Percentiles rank a stretch among this genome's conserved stretches.
These are phyloP conservation scores for Chytriomyces confervae DNA, from an alignment of 192 early-diverging fungal species.

Conservation along the genomic window DNA sequence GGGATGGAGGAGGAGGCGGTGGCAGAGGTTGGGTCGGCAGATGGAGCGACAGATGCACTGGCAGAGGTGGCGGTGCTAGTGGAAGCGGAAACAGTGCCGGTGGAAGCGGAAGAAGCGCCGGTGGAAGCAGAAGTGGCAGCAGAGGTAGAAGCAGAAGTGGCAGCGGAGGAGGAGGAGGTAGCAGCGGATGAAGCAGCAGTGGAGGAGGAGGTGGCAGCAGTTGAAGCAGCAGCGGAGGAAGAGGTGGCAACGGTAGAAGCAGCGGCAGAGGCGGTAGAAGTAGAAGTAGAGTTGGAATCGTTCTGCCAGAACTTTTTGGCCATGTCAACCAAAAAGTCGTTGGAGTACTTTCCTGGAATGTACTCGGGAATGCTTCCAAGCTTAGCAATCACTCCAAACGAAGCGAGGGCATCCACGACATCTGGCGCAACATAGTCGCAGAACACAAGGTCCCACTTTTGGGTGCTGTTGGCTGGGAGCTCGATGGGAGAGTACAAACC, in stretches of 20 bases:
- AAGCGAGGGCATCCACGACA: slow-evolving; percentile 14
- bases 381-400: not conserved
- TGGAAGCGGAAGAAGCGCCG: not conserved
- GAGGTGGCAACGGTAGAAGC: not conserved
- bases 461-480: slow-evolving; percentile 11
- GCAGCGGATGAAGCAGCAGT: not conserved
- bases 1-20: not conserved
- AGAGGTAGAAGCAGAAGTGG: not conserved
- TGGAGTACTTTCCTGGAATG: not conserved
- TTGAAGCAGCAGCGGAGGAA: no score
- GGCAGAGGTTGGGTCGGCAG: not conserved
- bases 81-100: not conserved
- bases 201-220: not conserved
- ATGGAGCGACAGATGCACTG: not conserved
- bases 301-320: slow-evolving; percentile 24
- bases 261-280: not conserved
- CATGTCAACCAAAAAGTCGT: slow-evolving; percentile 12
- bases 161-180: not conserved
- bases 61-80: not conserved
- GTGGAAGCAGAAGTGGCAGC: not conserved
- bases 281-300: not conserved
- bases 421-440: slow-evolving; percentile 50
- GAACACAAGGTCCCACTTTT: slow-evolving; percentile 40
- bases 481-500: slow-evolving; percentile 42
- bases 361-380: not conserved